phyloP scores from a whole-genome alignment of 257 asterid species.

The Ajuga chamaepitys region DNA sequence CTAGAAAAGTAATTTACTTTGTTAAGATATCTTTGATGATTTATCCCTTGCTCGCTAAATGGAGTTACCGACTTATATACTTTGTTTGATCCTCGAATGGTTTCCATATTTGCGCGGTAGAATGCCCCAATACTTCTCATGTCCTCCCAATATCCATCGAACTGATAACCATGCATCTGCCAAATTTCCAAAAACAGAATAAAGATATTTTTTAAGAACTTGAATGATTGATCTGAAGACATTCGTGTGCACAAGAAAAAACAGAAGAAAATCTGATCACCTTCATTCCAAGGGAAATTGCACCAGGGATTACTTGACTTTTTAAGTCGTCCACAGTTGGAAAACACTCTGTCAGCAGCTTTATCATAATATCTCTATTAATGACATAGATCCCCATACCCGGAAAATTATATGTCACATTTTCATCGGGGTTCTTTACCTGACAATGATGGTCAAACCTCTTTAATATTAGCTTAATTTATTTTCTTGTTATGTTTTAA shows the following conservation, averaged over 20 bases:
- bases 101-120: conserved; percentile 70
- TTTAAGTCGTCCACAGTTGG: conserved; percentile 63
- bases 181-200: not conserved
- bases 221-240: not conserved
- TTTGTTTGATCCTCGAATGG: conserved; percentile 32
- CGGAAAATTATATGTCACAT: conserved; percentile 12
- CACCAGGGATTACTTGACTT: conserved; percentile 63
- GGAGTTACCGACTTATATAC: conserved; percentile 43
- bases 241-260: not conserved
- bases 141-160: conserved; percentile 83
- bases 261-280: conserved; percentile 17
- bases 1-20: too few species aligned
- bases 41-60: not conserved
- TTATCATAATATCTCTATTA: conserved; percentile 55
- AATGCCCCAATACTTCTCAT: conserved; percentile 74
- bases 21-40: too few species aligned
- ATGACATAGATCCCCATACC: conserved; percentile 85
- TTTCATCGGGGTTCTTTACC: conserved; percentile 20
- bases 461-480: not conserved
- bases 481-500: not conserved
- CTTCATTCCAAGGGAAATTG: conserved; percentile 80
- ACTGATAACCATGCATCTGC: conserved; percentile 51
- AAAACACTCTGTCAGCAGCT: conserved; percentile 52
- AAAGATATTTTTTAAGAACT: not conserved
- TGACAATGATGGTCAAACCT: conserved; percentile 22